Conservation (phyloP, 306 rosid genomes). For the Cicer yamashitae region DNA sequence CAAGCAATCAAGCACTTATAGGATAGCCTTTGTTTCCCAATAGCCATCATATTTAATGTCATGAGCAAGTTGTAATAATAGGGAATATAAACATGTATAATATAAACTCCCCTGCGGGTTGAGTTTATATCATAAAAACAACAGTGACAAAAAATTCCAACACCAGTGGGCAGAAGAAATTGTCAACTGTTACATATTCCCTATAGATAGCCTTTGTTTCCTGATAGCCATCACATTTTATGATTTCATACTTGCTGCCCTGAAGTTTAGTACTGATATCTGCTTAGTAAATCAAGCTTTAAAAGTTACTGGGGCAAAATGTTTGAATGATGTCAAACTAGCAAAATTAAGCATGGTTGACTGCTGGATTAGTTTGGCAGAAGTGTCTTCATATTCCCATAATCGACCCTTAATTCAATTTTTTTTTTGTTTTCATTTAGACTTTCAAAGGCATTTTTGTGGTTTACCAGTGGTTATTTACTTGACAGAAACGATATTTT, state of each 20-base stretch:
- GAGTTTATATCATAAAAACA: too few relatives aligned
- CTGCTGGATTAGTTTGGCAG: not conserved
- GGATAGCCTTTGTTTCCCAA: not conserved
- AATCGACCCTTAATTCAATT: slow-evolving; percentile 2
- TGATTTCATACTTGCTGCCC: slow-evolving; percentile 2
- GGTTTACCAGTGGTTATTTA: not conserved
- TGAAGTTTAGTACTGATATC: not conserved
- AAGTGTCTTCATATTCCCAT: slow-evolving; percentile 23
- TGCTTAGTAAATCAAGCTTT: slow-evolving; percentile 3
- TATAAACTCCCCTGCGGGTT: too few relatives aligned
- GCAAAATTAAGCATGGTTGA: slow-evolving; percentile 21
- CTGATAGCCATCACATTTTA: too few relatives aligned
- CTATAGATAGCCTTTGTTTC: too few relatives aligned
- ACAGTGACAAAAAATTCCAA: too few relatives aligned
- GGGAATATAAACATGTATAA: too few relatives aligned
- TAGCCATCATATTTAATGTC: not conserved
- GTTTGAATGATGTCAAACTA: slow-evolving; percentile 9
- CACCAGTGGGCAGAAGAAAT: too few relatives aligned
- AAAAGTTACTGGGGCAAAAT: slow-evolving; percentile 21
- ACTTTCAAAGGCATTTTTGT: slow-evolving; percentile 10
- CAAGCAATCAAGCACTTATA: not conserved
- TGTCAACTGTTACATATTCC: too few relatives aligned
- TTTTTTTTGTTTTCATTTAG: not conserved
- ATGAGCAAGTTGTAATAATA: too few relatives aligned
- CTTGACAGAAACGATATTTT: not conserved